These are phyloP conservation scores for Monilinia fructicola DNA, from an alignment of 2,329 filamentous ascomycete genomes.

Conservation along the genomic window DNA sequence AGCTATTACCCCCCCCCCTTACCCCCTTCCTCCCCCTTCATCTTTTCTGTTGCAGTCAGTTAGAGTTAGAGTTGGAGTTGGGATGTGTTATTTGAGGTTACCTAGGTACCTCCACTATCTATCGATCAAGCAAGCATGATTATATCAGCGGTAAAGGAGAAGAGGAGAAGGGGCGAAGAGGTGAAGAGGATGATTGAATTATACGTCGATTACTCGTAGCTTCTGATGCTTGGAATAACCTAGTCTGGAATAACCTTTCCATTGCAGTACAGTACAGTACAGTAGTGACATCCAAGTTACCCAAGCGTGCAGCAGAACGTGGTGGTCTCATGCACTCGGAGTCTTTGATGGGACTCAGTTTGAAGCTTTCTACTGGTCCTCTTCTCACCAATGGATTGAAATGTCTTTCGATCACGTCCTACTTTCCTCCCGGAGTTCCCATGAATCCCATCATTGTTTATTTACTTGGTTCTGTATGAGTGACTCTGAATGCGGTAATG, in stretches of 20 bases:
- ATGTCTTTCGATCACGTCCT: constrained; percentile 24
- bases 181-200: constrained; percentile 10
- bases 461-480: constrained; percentile 18
- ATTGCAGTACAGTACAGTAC: too few relatives aligned
- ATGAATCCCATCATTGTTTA: constrained; percentile 8
- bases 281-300: constrained; percentile 20
- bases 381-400: constrained; percentile 18
- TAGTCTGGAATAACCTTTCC: constrained; percentile 9
- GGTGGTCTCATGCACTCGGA: constrained; percentile 23
- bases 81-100: constrained; percentile 6
- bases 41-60: neutral
- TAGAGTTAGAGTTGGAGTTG: neutral
- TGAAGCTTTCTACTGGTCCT: constrained; percentile 10
- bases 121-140: constrained; percentile 10
- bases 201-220: neutral
- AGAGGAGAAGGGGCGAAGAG: neutral
- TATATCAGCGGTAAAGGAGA: constrained; percentile 16
- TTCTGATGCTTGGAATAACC: neutral
- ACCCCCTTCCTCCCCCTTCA: too few relatives aligned
- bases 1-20: neutral
- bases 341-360: constrained; percentile 17
- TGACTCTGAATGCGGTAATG: constrained; percentile 15
- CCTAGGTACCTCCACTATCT: neutral
- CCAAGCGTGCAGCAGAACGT: constrained; percentile 22
- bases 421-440: constrained; percentile 9